phyloP scores from a whole-genome alignment of 2,329 filamentous ascomycete genomes.

The Diaporthe humulicola region DNA sequence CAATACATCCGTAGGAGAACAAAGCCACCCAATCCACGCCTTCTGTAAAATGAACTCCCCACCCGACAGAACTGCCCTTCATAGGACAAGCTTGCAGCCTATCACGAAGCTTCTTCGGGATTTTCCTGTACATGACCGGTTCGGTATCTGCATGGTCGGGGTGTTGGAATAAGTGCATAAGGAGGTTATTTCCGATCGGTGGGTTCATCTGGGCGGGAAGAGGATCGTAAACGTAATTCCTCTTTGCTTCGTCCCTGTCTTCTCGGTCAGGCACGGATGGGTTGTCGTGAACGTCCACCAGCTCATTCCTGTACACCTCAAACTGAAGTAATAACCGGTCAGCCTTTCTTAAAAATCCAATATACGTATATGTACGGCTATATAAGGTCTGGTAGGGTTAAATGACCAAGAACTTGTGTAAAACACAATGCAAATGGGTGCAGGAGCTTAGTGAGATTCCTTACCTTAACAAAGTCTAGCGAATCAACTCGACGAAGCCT shows the following conservation, averaged over 20 bases:
- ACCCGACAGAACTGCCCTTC: slow-evolving; percentile 44
- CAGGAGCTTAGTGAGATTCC: background rate
- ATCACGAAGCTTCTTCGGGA: slow-evolving; percentile 46
- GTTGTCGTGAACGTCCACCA: slow-evolving; percentile 4
- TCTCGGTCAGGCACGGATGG: slow-evolving; percentile 25
- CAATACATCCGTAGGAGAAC: slow-evolving; percentile 41
- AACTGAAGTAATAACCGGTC: background rate
- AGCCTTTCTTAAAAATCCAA: background rate
- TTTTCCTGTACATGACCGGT: slow-evolving; percentile 42
- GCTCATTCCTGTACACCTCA: slow-evolving; percentile 4
- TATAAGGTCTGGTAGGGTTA: background rate
- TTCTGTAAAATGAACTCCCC: slow-evolving; percentile 48
- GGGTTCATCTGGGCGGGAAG: slow-evolving; percentile 44
- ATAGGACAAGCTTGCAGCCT: slow-evolving; percentile 43
- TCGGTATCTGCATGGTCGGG: slow-evolving; percentile 44
- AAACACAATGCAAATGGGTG: background rate
- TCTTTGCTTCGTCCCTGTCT: slow-evolving; percentile 16
- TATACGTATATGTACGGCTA: too few relatives aligned
- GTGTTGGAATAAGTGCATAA: slow-evolving; percentile 47
- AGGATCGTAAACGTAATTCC: slow-evolving; percentile 44
- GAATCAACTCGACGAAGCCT: slow-evolving; percentile 1
- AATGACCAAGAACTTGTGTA: background rate
- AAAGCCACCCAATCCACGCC: slow-evolving; percentile 42
- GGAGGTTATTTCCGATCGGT: slow-evolving; percentile 45
- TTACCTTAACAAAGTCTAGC: slow-evolving; percentile 29